phyloP scores from a whole-genome alignment of 768 basidiomycete species.

The Punctularia strigosozonata region DNA sequence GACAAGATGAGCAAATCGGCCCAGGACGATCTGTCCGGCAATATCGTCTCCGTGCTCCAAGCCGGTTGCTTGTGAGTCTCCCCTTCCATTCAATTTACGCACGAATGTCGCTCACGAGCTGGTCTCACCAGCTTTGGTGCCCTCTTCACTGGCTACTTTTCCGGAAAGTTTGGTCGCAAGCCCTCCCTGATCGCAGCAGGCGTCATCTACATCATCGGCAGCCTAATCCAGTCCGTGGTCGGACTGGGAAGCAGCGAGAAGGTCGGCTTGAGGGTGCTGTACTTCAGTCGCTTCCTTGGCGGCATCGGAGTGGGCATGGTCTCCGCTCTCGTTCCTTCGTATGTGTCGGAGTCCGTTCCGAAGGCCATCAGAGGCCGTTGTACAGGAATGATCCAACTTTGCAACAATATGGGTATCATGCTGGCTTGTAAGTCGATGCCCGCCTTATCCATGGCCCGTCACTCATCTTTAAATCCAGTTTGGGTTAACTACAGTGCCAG shows the following conservation, averaged over 20 bases:
- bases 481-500: conserved; percentile 37
- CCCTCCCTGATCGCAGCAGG: conserved; percentile 31
- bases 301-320: conserved; percentile 52
- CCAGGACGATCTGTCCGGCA: conserved; percentile 31
- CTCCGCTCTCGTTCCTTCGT: conserved; percentile 36
- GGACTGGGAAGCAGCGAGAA: conserved; percentile 26
- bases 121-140: conserved; percentile 29
- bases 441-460: neutral
- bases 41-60: conserved; percentile 40
- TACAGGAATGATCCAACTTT: conserved; percentile 29
- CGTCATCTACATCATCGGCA: conserved; percentile 35
- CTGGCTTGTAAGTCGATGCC: conserved; percentile 18
- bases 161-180: conserved; percentile 34
- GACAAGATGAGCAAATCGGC: conserved; percentile 24
- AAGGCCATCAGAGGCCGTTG: conserved; percentile 36
- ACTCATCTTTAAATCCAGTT: conserved; percentile 13
- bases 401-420: conserved; percentile 21
- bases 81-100: neutral
- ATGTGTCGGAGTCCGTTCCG: conserved; percentile 39
- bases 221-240: conserved; percentile 30
- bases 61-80: conserved; percentile 33
- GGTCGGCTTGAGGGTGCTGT: conserved; percentile 27
- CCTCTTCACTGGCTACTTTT: conserved; percentile 26
- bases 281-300: conserved; percentile 41
- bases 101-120: neutral